Evolutionary conservation across 2,329 filamentous ascomycete genomes (phyloP).

Genomic region (Lecanicillium sp.): DNA sequence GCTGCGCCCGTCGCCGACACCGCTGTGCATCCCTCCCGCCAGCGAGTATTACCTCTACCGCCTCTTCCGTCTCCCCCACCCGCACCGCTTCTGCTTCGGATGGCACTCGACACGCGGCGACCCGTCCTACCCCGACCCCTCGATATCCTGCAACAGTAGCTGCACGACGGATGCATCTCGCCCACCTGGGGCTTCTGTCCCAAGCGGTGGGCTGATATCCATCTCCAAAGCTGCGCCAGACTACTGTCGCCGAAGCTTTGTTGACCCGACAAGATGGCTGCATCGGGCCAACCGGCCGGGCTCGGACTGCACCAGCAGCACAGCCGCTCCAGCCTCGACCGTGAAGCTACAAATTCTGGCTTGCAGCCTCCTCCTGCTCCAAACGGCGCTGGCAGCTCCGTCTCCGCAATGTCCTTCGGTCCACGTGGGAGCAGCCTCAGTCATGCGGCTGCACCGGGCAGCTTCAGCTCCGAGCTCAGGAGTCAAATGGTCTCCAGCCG

Average conservation of each 20-base stretch:
- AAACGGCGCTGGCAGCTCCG: conserved; percentile 33
- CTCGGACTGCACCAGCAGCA: conserved; percentile 25
- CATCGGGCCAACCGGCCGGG: conserved; percentile 20
- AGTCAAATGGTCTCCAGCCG: conserved; percentile 47
- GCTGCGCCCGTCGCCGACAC: too few species aligned
- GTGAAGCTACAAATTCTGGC: conserved; percentile 32
- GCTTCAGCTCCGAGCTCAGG: conserved; percentile 82
- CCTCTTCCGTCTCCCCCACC: background rate
- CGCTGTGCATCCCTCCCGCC: background rate
- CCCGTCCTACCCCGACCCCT: conserved; percentile 9
- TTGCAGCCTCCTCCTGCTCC: conserved; percentile 34
- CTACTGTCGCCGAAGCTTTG: conserved; percentile 18
- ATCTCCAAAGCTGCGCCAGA: conserved; percentile 21
- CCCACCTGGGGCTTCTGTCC: conserved; percentile 28
- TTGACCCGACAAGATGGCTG: conserved; percentile 6
- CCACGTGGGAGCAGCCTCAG: conserved; percentile 63
- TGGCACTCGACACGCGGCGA: conserved; percentile 6
- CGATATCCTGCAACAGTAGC: conserved; percentile 11
- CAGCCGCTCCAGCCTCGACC: conserved; percentile 41
- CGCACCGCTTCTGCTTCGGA: background rate
- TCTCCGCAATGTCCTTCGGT: conserved; percentile 52
- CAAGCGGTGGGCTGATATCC: conserved; percentile 26
- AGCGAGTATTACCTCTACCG: background rate
- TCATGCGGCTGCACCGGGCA: conserved; percentile 64
- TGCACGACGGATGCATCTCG: conserved; percentile 26